phyloP scores from a whole-genome alignment of 768 basidiomycete species.

The Amyloporia xantha region DNA sequence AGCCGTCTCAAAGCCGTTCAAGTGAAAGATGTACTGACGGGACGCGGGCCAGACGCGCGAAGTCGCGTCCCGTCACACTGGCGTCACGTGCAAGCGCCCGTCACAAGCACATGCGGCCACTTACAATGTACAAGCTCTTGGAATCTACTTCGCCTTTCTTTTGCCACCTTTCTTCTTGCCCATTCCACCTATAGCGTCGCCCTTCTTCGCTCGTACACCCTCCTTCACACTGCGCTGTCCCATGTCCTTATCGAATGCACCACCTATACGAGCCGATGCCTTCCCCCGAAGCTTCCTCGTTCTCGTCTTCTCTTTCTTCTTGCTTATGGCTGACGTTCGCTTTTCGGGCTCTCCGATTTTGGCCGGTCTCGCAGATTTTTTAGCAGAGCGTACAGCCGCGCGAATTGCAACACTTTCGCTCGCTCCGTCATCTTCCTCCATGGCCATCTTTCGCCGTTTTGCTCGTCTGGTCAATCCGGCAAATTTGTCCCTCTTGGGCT shows the following conservation, averaged over 20 bases:
- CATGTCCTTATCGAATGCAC: slow-evolving; percentile 56
- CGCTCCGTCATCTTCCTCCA: slow-evolving; percentile 68
- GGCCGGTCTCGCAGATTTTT: slow-evolving; percentile 64
- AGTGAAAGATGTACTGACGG: too few species aligned
- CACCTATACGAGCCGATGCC: slow-evolving; percentile 24
- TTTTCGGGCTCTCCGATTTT: slow-evolving; percentile 63
- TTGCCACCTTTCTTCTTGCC: slow-evolving; percentile 45
- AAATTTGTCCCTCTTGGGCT: slow-evolving; percentile 75
- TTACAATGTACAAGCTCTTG: too few species aligned
- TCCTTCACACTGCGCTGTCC: slow-evolving; percentile 43
- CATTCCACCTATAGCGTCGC: slow-evolving; percentile 46
- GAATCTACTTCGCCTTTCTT: too few species aligned
- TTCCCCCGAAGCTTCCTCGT: slow-evolving; percentile 30
- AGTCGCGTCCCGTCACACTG: too few species aligned
- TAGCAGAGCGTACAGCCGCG: slow-evolving; percentile 81
- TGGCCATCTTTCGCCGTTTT: slow-evolving; percentile 83
- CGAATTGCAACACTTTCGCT: slow-evolving; percentile 48
- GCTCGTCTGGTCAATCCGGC: slow-evolving; percentile 81
- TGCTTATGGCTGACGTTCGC: slow-evolving; percentile 25
- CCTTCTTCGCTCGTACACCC: slow-evolving; percentile 60
- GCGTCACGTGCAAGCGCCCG: too few species aligned
- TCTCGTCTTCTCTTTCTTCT: slow-evolving; percentile 18
- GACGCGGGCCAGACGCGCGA: too few species aligned
- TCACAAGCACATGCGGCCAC: too few species aligned
- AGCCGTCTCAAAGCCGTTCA: too few species aligned